Evolutionary conservation across 2,329 filamentous ascomycete genomes (phyloP), one percentile per base, ranked within the genome.

Genomic region (Lasiodiplodia citricola): DNA sequence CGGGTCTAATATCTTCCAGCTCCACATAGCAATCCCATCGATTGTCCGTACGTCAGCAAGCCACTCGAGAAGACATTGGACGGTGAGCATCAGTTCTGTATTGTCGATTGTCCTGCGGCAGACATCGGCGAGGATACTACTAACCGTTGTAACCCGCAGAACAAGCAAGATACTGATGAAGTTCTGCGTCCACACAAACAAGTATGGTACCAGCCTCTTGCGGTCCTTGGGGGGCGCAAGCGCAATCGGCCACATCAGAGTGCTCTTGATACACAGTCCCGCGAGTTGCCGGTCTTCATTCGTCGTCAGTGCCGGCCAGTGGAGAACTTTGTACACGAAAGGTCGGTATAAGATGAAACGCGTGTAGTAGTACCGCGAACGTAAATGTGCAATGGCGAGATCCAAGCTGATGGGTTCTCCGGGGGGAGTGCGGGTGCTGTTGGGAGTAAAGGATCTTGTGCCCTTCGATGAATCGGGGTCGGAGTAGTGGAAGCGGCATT

Each of bases 161-260:
- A 90, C 80, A 56, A 90, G 73, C 28, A 90, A 78, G 28, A 89
- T 85, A 3, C 85, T 85, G 55, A 90, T 81, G 52, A 90, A 82
- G 70, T 88, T 88, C 71, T 90, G 87, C 10, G 87, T 87, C 85
- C 88, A 90, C 66, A 87, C 87, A 73, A 88, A 90, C 1, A 87
- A 73, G 68, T 86, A 85, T 0, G 88, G 87, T 0, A 90, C 78
- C 5, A 90, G 80, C 44, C 87, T 80, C 76, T 90, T 90, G 74
- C 85, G 85, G 66, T 84, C 80, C 70, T 85, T 85, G 0, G 85
- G 82, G 0, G 88, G 87, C 8, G 86, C 84, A 78, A 89, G 83
- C 25, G 84, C 81, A 28, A 90, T 80, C 1, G 88, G 88, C 88
- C 88, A 90, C 68, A 85, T 81, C 16, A 90, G 78, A n/a, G 83